Base-by-base conservation (phyloP, 2,329 filamentous ascomycete species). In the Herpotrichia juniperi region DNA sequence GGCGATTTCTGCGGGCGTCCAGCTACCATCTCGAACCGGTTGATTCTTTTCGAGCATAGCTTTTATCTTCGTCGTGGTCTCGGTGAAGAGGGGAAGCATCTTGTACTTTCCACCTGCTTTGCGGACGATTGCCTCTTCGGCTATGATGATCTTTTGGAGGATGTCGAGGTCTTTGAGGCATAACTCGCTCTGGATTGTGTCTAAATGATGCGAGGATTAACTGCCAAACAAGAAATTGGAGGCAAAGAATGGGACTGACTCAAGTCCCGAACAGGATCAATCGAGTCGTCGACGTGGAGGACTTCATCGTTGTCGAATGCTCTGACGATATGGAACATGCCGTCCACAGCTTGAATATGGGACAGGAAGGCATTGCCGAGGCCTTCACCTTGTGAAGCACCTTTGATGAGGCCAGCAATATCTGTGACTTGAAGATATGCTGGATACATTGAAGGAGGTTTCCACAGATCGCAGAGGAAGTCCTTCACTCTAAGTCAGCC, bases 301-400 rank as follows among this genome's bases (percentile, higher is more conserved):
- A 79, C 76, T 48, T 79, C 70, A 47, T 78, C 73, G 44, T 78
- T 78, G 37, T 78, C 76, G 48, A 78, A 78, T 3, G 76, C 76
- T 58, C 76, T 28, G 32, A 79, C 76, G 59, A 79, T 72, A 53
- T 79, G 76, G 59, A 72, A 79, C 65, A 79, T 77, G 57, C 76
- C 76, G 34, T 78, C 76, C 2, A 79, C 76, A 1, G 76, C 76
- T 51, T 78, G 76, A 26, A 79, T 79, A 54, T 79, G 76, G 12
- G 75, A 77, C 12, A 79, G 53, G 57, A 79, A 79, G 2, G 76
- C 75, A 57, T 79, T 79, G 56, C 76, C 76, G 21, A 79, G 73
- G 42, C 76, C 76, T 48, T 74, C 74, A 54, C 76, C 76, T 54
- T 77, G 65, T 0, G 74, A 76, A 46, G 76, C 76, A 50, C 76